These are phyloP conservation scores for Podaxis sp. DNA, from an alignment of 768 basidiomycete genomes.

Conservation along the genomic window DNA sequence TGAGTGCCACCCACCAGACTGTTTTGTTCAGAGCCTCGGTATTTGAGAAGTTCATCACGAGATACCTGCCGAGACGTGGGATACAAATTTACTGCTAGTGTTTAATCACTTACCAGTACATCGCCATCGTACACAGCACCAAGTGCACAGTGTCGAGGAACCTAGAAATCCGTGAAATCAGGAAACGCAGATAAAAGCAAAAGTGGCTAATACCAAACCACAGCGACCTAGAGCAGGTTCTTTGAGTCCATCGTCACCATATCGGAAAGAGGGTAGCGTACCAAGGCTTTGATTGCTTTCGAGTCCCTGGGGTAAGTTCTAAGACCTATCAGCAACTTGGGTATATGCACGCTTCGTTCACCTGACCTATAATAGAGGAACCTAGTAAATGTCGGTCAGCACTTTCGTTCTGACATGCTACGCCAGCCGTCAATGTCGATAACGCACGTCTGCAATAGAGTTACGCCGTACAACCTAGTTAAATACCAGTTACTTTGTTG, in stretches of 20 bases:
- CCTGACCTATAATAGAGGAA: slow-evolving; percentile 43
- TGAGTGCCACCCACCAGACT: slow-evolving; percentile 36
- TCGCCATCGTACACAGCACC: slow-evolving; percentile 40
- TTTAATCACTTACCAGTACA: slow-evolving; percentile 42
- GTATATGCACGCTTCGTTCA: not conserved
- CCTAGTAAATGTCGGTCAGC: slow-evolving; percentile 20
- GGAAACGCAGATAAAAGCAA: not conserved
- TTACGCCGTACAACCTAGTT: slow-evolving; percentile 46
- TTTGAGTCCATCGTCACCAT: not conserved
- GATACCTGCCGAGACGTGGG: slow-evolving; percentile 33
- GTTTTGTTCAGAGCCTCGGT: slow-evolving; percentile 33
- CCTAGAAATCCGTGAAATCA: slow-evolving; percentile 25
- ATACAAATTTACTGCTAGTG: not conserved
- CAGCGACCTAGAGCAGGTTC: slow-evolving; percentile 3
- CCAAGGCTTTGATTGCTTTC: slow-evolving; percentile 38
- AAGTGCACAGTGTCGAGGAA: slow-evolving; percentile 47
- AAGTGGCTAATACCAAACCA: slow-evolving; percentile 12
- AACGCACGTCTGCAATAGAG: slow-evolving; percentile 42
- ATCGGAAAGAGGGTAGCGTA: slow-evolving; percentile 19
- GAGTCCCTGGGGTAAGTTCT: slow-evolving; percentile 44
- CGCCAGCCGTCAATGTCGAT: not conserved
- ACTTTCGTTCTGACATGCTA: slow-evolving; percentile 4
- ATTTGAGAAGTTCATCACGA: slow-evolving; percentile 45
- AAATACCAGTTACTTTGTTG: not conserved
- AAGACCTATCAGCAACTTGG: not conserved